A percentile compares a stretch with the other conserved stretches of the same genome.
Conservation (phyloP, 2,329 filamentous ascomycete species). For the Periglandula ipomoeae region DNA sequence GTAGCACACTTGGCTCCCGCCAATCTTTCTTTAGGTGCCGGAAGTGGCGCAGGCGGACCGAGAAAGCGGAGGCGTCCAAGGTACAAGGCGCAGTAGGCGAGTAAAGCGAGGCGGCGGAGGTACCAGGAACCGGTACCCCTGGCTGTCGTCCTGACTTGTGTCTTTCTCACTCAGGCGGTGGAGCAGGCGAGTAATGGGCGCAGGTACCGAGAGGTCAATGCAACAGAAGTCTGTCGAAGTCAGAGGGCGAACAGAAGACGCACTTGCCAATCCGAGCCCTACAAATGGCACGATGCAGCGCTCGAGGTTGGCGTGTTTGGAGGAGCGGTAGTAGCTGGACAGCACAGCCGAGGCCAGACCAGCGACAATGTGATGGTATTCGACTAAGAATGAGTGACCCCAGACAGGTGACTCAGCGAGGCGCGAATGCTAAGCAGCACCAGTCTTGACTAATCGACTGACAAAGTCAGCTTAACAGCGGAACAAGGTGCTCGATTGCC, state of each 20-base stretch:
- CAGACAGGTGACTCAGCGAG: background rate
- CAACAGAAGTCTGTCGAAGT: background rate
- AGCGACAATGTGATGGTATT: background rate
- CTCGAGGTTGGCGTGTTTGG: background rate
- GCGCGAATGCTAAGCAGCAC: too few relatives aligned
- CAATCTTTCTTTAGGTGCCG: constrained; percentile 5
- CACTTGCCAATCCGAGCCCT: background rate
- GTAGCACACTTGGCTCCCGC: constrained; percentile 3
- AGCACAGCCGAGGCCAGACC: background rate
- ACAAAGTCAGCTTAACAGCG: background rate
- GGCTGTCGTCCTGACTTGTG: background rate
- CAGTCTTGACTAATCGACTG: too few relatives aligned
- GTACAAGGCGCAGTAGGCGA: background rate
- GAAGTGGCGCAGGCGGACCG: constrained; percentile 13
- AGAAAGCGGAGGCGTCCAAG: constrained; percentile 7
- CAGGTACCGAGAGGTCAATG: background rate
- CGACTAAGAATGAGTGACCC: background rate
- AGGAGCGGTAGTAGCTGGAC: background rate
- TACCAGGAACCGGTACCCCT: constrained; percentile 5
- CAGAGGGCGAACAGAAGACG: background rate
- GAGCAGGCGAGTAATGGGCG: background rate
- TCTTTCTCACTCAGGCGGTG: background rate
- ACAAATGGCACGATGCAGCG: background rate
- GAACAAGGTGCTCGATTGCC: constrained; percentile 1
- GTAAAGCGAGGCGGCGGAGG: background rate